Percentiles rank a stretch among this genome's conserved stretches.
Evolutionary conservation across 768 basidiomycete genomes (phyloP).

Genomic region (Crassisporium funariophilum): DNA sequence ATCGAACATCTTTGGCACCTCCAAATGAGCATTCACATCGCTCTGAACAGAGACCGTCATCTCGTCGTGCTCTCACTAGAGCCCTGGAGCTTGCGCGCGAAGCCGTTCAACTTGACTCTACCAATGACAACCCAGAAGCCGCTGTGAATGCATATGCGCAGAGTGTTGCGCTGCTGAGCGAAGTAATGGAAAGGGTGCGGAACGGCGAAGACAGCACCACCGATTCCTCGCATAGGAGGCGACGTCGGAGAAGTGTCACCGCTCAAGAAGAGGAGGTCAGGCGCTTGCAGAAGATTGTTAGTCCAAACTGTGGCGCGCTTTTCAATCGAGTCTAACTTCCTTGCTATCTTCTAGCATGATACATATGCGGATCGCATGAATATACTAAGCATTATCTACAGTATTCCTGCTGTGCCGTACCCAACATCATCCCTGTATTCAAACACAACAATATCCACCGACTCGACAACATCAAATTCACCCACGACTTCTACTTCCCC

Average conservation of each 20-base stretch:
- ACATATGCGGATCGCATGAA: slow-evolving; percentile 95
- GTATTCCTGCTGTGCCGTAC: slow-evolving; percentile 76
- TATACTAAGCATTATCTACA: slow-evolving; percentile 87
- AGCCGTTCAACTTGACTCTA: slow-evolving; percentile 86
- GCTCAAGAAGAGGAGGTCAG: slow-evolving; percentile 91
- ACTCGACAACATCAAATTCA: slow-evolving; percentile 54
- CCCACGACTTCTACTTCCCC: slow-evolving; percentile 50
- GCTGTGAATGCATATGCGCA: slow-evolving; percentile 89
- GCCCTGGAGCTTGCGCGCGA: slow-evolving; percentile 88
- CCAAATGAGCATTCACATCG: slow-evolving; percentile 35
- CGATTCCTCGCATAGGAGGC: slow-evolving; percentile 57
- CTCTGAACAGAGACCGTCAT: slow-evolving; percentile 66
- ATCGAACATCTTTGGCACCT: slow-evolving; percentile 22
- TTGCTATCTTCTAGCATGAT: slow-evolving; percentile 65
- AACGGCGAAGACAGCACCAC: slow-evolving; percentile 81
- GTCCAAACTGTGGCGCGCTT: too few relatives aligned
- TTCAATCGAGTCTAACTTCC: slow-evolving; percentile 2
- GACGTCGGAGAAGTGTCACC: slow-evolving; percentile 75
- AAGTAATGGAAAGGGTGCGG: slow-evolving; percentile 91
- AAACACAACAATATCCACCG: slow-evolving; percentile 30
- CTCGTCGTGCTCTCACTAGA: slow-evolving; percentile 81
- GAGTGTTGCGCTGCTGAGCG: slow-evolving; percentile 83
- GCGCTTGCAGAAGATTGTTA: slow-evolving; percentile 83
- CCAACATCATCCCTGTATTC: slow-evolving; percentile 56
- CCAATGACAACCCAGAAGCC: slow-evolving; percentile 84